Percentiles rank a stretch among this genome's conserved stretches.
Conservation (phyloP, 225 moss, liverwort and hornwort species). For the Sphagnum tenellum region DNA sequence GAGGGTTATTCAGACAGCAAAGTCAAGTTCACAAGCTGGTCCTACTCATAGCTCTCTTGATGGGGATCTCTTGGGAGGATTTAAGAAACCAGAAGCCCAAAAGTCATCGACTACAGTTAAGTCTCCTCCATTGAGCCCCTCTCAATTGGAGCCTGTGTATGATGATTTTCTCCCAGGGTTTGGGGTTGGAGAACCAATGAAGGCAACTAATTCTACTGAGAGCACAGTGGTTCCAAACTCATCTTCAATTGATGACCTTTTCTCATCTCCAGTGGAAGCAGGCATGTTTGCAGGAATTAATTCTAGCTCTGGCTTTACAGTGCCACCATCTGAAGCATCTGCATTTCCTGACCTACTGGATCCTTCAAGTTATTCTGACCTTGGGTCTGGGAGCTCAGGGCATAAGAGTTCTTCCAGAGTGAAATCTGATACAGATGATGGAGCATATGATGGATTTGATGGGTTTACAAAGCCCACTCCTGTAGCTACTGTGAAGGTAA, state of each 20-base stretch:
- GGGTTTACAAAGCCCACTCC: constrained; percentile 37
- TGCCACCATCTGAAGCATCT: constrained; percentile 21
- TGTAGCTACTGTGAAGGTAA: constrained; percentile 28
- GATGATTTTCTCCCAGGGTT: constrained; percentile 53
- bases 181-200: constrained; percentile 16
- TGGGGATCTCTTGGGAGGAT: constrained; percentile 53
- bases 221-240: no score
- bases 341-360: constrained; percentile 43
- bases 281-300: constrained; percentile 43
- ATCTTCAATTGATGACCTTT: constrained; percentile 15
- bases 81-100: no score
- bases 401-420: no score
- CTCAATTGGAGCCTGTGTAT: constrained; percentile 40
- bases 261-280: constrained; percentile 21
- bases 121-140: constrained; percentile 29
- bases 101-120: constrained; percentile 23
- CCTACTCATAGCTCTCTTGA: constrained; percentile 40
- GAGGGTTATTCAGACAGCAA: constrained; percentile 28
- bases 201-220: no score
- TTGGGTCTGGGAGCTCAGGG: no score
- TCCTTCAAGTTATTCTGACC: constrained; percentile 21
- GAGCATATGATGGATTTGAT: constrained; percentile 60
- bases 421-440: constrained; percentile 23
- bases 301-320: constrained; percentile 22
- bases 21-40: constrained; percentile 11